These are phyloP conservation scores for Plasmodium knowlesi DNA, from an alignment of 169 alveolate genomes.

Conservation along the genomic window DNA sequence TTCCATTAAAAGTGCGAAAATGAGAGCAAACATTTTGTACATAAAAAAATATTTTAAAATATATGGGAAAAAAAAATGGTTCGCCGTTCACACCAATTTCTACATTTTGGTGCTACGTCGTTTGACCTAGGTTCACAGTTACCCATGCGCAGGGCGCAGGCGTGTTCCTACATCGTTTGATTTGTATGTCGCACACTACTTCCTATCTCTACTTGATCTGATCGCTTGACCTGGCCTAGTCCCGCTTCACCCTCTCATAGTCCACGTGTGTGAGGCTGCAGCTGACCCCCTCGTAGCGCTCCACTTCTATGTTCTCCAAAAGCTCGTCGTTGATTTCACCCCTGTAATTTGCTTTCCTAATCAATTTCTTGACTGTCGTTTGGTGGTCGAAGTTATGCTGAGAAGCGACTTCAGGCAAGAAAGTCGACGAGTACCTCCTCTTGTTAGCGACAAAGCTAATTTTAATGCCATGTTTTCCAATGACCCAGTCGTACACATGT, in stretches of 20 bases:
- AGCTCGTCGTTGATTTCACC: slow-evolving; percentile 52
- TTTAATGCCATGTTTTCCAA: slow-evolving; percentile 81
- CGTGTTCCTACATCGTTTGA: not conserved
- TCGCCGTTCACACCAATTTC: not conserved
- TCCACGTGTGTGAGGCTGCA: slow-evolving; percentile 59
- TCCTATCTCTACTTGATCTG: not conserved
- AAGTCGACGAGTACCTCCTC: slow-evolving; percentile 78
- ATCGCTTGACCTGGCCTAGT: not conserved
- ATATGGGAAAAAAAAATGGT: not conserved
- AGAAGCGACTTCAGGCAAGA: slow-evolving; percentile 82
- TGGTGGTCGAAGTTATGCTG: slow-evolving; percentile 73
- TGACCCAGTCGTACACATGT: slow-evolving; percentile 79
- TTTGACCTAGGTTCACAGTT: not conserved
- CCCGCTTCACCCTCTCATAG: slow-evolving; percentile 8
- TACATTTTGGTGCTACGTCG: not conserved
- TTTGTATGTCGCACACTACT: not conserved
- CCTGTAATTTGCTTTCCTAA: slow-evolving; percentile 54
- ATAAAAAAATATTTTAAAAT: too few relatives aligned
- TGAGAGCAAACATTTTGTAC: not conserved
- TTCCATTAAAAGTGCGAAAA: not conserved
- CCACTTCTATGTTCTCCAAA: slow-evolving; percentile 29
- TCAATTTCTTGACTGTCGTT: slow-evolving; percentile 33
- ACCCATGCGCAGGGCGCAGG: not conserved
- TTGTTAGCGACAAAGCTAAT: slow-evolving; percentile 65
- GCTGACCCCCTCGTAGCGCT: slow-evolving; percentile 52